Percentiles rank a stretch among this genome's conserved stretches.
phyloP scores from a whole-genome alignment of 352 stramenopile species.

The Pythium diclinum region DNA sequence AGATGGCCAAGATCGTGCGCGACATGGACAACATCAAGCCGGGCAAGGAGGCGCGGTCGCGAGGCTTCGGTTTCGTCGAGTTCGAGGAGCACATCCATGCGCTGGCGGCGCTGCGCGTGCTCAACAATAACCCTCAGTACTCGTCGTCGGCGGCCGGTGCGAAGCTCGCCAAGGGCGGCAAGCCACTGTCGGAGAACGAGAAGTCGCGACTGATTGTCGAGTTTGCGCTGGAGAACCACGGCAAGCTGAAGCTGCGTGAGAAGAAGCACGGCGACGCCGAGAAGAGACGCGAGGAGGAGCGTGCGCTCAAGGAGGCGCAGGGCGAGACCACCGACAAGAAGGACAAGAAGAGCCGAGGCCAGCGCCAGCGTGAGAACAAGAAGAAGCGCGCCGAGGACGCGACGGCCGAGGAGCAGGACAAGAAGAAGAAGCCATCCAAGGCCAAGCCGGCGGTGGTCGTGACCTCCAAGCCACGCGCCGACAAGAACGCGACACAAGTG shows the following conservation, averaged over 20 bases:
- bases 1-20: conserved; percentile 81
- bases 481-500: conserved; percentile 25
- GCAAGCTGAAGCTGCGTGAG: conserved; percentile 84
- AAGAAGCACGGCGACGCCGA: conserved; percentile 63
- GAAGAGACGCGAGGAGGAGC: conserved; percentile 70
- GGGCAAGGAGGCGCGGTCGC: conserved; percentile 56
- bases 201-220: conserved; percentile 86
- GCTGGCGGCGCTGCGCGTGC: conserved; percentile 91
- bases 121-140: conserved; percentile 98
- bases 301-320: conserved; percentile 57
- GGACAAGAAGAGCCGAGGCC: conserved; percentile 64
- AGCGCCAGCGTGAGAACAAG: conserved; percentile 77
- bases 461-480: conserved; percentile 25
- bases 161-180: conserved; percentile 32
- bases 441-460: conserved; percentile 30
- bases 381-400: conserved; percentile 38
- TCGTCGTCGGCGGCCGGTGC: conserved; percentile 54
- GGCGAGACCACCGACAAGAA: conserved; percentile 27
- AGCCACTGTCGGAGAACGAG: conserved; percentile 37
- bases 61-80: conserved; percentile 95
- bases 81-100: conserved; percentile 96
- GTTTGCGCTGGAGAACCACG: conserved; percentile 88
- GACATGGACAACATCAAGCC: conserved; percentile 65
- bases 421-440: conserved; percentile 15
- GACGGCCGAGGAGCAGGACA: conserved; percentile 22